These are phyloP conservation scores for Alternaria atra DNA, from an alignment of 2,329 filamentous ascomycete species.

Conservation along the genomic window DNA sequence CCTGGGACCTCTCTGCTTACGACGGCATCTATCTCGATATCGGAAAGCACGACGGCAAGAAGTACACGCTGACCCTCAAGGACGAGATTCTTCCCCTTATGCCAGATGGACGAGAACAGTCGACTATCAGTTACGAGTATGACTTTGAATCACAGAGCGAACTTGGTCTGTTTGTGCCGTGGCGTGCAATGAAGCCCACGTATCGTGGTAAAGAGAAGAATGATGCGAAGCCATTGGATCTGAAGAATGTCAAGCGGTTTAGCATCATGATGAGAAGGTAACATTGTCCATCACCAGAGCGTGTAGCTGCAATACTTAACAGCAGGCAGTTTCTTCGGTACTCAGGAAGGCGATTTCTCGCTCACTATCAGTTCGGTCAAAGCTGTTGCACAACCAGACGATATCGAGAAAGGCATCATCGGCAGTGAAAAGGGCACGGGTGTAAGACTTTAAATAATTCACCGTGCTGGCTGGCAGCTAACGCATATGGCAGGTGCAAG, in stretches of 20 bases:
- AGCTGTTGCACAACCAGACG: conserved; percentile 48
- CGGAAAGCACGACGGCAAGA: conserved; percentile 66
- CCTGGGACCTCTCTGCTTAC: conserved; percentile 71
- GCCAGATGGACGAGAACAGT: conserved; percentile 74
- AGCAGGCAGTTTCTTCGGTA: conserved; percentile 73
- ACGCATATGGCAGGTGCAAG: conserved; percentile 21
- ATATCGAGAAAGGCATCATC: conserved; percentile 37
- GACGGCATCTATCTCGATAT: conserved; percentile 68
- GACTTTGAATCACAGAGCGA: conserved; percentile 31
- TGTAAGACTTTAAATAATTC: conserved; percentile 15
- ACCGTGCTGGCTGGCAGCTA: conserved; percentile 8
- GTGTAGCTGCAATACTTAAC: conserved; percentile 24
- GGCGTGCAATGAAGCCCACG: conserved; percentile 72
- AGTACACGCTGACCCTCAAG: conserved; percentile 79
- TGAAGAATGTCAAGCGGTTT: conserved; percentile 69
- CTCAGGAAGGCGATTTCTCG: conserved; percentile 74
- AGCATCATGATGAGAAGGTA: conserved; percentile 86
- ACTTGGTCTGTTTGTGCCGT: conserved; percentile 64
- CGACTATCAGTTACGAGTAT: conserved; percentile 76
- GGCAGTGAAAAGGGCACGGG: background rate
- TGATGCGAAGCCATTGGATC: conserved; percentile 68
- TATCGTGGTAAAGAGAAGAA: conserved; percentile 74
- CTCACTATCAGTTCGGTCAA: conserved; percentile 66
- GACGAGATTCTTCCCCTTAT: conserved; percentile 68
- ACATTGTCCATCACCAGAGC: background rate